Percentiles rank a stretch among this genome's conserved stretches.
Evolutionary conservation across 2,329 filamentous ascomycete genomes (phyloP).

Genomic region (Uncinocarpus reesii): DNA sequence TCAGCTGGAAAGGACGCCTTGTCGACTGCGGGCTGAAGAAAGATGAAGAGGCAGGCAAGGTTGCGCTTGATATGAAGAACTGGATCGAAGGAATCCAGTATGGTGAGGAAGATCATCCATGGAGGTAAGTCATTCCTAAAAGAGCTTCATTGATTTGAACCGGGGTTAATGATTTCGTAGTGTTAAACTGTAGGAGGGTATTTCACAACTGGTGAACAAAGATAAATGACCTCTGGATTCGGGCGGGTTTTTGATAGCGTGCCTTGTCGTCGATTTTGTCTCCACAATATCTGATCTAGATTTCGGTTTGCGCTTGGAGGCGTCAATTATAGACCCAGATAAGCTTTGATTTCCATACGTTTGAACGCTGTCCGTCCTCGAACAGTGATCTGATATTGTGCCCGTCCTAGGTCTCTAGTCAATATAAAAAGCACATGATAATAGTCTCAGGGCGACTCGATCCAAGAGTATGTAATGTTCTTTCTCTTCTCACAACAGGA

Average conservation of each 20-base stretch:
- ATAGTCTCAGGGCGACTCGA: no score
- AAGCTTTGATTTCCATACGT: background rate
- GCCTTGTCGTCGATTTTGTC: background rate
- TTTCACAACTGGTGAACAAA: background rate
- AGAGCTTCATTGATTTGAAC: background rate
- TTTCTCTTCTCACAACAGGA: no score
- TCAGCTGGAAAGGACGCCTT: slow-evolving; percentile 73
- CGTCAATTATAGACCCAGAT: slow-evolving; percentile 2
- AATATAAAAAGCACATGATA: no score
- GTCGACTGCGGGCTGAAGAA: slow-evolving; percentile 75
- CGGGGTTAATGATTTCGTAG: slow-evolving; percentile 1
- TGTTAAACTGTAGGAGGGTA: slow-evolving; percentile 12
- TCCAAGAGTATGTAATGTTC: no score
- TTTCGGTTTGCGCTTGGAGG: background rate
- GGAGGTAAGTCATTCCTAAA: slow-evolving; percentile 54
- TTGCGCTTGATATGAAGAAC: slow-evolving; percentile 78
- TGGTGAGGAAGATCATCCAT: slow-evolving; percentile 80
- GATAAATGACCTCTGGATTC: background rate
- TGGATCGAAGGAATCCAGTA: slow-evolving; percentile 97
- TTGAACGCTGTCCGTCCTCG: background rate
- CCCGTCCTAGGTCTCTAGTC: background rate
- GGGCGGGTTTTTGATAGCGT: slow-evolving; percentile 2
- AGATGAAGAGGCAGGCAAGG: slow-evolving; percentile 73
- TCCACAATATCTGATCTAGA: background rate
- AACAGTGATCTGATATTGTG: background rate